Base-by-base conservation (phyloP, 164 flowering plant species). In the Vitis rotundifolia region DNA sequence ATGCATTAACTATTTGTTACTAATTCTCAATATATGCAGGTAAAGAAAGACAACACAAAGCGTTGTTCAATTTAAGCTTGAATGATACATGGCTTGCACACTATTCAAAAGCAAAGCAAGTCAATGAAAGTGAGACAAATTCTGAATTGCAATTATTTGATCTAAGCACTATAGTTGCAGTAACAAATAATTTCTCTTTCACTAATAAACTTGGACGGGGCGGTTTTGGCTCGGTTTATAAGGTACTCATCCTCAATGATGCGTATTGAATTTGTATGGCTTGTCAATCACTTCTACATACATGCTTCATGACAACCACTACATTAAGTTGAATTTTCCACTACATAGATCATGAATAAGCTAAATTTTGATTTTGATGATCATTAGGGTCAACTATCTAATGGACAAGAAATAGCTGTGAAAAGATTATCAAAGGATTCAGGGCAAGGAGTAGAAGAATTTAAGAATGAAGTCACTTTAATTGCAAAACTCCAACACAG, bases 221-320 rank as follows among this genome's bases (percentile, higher is more conserved):
- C 48, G 89, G 89, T 29, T 86, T 84, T 75, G 87, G 89, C 4
- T 2, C 75, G 1, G 89, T 86, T 61, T 80, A 78, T 58, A 77
- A 75, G 79, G 85, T 79, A 31, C 44, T 31, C 44, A 31, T 31
- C 8, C 44, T 31, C 26, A 22, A 22, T 31, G 44, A 31, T 31
- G 44, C 3, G 5, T 31, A 6, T 31, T 31, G 44, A 31, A 31
- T 31, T 31, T 31, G 44, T 31, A 31, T 31, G 44, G 44, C 7
- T 31, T 31, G 44, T 31, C 5, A 31, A 31, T 5, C 7, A 31
- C 26, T 22, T 22, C 26, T 31, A 31, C 44, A 31, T 31, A 31
- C 44, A 31, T 4, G 7, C 7, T 31, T 31, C 6, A 31, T 31
- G 7, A 31, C 44, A 31, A 31, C 44, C 44, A 31, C 44, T 31